Evolutionary conservation across 768 basidiomycete species (phyloP).

Genomic region (Mrakia gelida): DNA sequence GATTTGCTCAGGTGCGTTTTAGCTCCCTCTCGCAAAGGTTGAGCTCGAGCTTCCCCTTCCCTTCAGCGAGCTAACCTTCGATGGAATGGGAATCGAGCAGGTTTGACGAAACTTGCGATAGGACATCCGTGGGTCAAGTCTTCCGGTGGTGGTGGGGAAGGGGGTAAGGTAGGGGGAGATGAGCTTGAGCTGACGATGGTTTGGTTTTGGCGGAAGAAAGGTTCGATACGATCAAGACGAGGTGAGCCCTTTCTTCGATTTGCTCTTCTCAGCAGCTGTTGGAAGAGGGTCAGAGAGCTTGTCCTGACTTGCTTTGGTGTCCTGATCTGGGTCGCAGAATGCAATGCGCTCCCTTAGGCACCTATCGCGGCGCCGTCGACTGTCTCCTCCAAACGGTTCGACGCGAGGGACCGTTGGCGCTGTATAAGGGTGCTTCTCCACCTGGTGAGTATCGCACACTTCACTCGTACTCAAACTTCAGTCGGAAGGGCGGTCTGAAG

Average conservation of each 20-base stretch:
- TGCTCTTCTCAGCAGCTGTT: too few relatives aligned
- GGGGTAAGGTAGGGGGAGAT: too few relatives aligned
- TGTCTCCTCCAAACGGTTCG: constrained; percentile 12
- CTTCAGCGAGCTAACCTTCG: not conserved
- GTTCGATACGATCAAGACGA: constrained; percentile 36
- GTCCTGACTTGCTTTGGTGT: not conserved
- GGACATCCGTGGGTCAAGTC: constrained; percentile 38
- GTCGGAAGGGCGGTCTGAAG: too few relatives aligned
- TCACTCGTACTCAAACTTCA: too few relatives aligned
- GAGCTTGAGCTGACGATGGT: too few relatives aligned
- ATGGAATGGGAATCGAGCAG: too few relatives aligned
- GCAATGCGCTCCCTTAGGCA: constrained; percentile 14
- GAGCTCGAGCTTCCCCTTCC: not conserved
- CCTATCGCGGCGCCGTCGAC: not conserved
- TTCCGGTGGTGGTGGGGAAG: too few relatives aligned
- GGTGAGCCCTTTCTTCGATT: not conserved
- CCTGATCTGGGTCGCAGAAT: not conserved
- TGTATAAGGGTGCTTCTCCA: constrained; percentile 21
- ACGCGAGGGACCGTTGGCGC: constrained; percentile 10
- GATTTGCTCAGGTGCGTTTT: constrained; percentile 36
- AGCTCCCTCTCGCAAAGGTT: not conserved
- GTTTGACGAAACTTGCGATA: constrained; percentile 20
- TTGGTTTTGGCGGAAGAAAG: constrained; percentile 29
- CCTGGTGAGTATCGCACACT: not conserved
- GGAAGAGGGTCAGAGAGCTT: too few relatives aligned